Base-by-base conservation (phyloP, 1,284 basidiomycete species). In the Boletus coffeatus region DNA sequence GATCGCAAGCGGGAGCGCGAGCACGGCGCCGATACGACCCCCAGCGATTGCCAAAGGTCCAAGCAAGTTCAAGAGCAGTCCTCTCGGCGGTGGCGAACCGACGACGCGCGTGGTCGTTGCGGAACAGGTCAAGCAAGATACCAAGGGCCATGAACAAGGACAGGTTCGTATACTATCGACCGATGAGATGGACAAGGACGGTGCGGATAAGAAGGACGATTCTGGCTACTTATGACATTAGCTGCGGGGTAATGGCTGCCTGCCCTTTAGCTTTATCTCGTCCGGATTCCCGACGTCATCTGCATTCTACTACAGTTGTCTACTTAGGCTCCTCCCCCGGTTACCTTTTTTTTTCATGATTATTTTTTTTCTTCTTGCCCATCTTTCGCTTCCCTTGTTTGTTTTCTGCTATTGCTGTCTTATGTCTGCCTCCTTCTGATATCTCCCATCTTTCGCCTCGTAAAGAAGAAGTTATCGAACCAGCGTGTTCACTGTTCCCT, bases 21-120 rank as follows among this genome's bases (percentile, higher is more conserved):
- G 43, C 43, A 4, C 4, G 65, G 67, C 37, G 57, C 10, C 21
- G 11, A 6, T 13, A 7, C 70, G 74, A 56, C 25, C 25, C 39
- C 62, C 69, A 32, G 65, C 62, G 21, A 64, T 67, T 58, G 43
- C 71, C 67, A 66, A 87, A 83, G 71, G 85, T 81, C 18, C 76
- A 74, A 60, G 64, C 64, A 77, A 81, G 67, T 90, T 89, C 75
- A 90, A 90, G 83, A 90, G 87, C 70, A 88, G 83, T 70, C 87
- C 86, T 56, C 70, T 81, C 29, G 80, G 76, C 37, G 80, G 78
- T 14, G 76, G 72, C 18, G 77, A 80, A 61, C 69, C 48, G 25
- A 11, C 7, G 55, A 71, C 66, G 6, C 79, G 80, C 2, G 72
- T 79, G 6, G 77, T 81, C 13, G 75, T 77, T 36, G 79, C 78